Evolutionary conservation across 2,329 filamentous ascomycete species (phyloP), one percentile per base, ranked within the genome.

Genomic region (Talaromyces marneffei): DNA sequence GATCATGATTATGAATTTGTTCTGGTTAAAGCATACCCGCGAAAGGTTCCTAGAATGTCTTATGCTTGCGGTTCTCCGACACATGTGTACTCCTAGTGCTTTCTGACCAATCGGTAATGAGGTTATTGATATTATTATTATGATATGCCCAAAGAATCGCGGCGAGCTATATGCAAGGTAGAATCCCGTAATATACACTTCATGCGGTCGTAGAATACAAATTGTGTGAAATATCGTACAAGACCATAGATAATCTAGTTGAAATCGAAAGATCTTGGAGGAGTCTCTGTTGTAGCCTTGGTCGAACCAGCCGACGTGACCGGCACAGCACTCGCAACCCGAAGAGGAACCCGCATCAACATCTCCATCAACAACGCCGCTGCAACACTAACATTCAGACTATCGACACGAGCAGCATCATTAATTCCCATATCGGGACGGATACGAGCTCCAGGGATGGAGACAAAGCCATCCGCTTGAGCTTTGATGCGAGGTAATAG

Each of bases 311-410:
- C 63, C 18, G 31, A 27, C 8, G 18, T n/a, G 5, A 39, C 12
- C 29, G 53, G 39, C 10, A 33, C n/a, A 35, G 37, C 29, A 50
- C 48, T 57, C 35, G 58, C 53, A 27, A 63, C 44, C 31, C 40
- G 59, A 18, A 75, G 63, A n/a, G 72, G 73, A 27, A 69, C 66
- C 3, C 70, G 71, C 56, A 77, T 66, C 61, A 78, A 76, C 64
- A 70, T 74, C 59, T 78, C 70, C 65, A 76, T 76, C 56, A 97
- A 77, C 54, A 97, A 78, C 0, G 86, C 91, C 6, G 90, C 86
- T 1, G 94, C 93, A 20, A 96, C 92, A 70, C 90, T 91, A 40
- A 97, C 94, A 72, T 99, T 97, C 72, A 99, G 77, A 73, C 92
- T 96, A 74, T 97, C 93, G 2, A 99, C 86, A 1, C 82, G 71